Base-by-base conservation (phyloP, 208 protist species). In the Leishmania braziliensis region DNA sequence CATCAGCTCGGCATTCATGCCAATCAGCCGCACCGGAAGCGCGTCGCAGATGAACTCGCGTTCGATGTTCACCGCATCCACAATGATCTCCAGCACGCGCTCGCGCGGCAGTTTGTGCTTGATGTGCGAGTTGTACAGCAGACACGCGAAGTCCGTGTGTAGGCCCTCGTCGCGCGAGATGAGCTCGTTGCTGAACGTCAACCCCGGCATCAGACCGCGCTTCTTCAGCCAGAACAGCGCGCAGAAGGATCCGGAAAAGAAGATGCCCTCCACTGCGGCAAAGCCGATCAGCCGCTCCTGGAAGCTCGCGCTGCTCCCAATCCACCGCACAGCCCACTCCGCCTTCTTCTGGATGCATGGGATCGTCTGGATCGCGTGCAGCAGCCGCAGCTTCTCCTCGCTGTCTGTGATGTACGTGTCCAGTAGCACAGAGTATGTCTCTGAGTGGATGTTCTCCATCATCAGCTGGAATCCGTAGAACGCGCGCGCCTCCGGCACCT, bases 141-240 rank as follows among this genome's bases (percentile, higher is more conserved):
- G 90, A 89, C 98, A 99, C 39, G 99, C 99, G 92, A 99, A 99
- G 85, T 99, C 99, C 78, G 95, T 99, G 94, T 99, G 99, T 78
- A 99, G 90, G 62, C 99, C 99, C 89, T 99, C 99, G 87, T 99
- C 99, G 69, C 99, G 93, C 79, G 94, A 98, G 85, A 99, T 99
- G 18, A 99, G 93, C 92, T 99, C 99, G 90, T 99, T 99, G 77
- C 95, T 98, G 91, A 99, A 99, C 39, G 98, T 99, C 54, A 99
- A 97, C 29, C 99, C 99, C 1, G 98, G 99, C 99, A 99, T 99
- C 80, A 99, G 85, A 26, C 98, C 99, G 75, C 99, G 95, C 92
- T 99, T 99, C 98, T 99, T 99, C 65, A 99, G 86, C 99, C 99
- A 99, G 91, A 99, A 99, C 66, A 99, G 98, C 33, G 98, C 91